Percentiles rank a stretch among this genome's conserved stretches.
Evolutionary conservation across 306 rosid genomes (phyloP).

Genomic region (Trichosanthes cucumerina): DNA sequence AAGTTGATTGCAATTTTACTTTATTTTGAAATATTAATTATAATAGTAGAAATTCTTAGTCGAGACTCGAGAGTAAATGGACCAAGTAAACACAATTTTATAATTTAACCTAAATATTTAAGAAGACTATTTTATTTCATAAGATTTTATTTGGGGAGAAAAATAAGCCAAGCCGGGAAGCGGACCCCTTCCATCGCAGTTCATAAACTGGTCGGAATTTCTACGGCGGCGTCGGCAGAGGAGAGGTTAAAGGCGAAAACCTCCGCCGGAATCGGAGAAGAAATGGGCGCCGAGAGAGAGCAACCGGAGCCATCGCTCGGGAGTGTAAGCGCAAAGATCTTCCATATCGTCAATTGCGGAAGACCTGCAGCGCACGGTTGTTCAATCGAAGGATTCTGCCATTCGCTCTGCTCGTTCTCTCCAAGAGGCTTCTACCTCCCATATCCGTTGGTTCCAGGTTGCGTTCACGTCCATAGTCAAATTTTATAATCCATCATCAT

Average conservation of each 20-base stretch:
- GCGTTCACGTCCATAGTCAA: background rate
- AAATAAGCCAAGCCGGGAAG: background rate
- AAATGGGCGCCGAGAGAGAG: constrained; percentile 25
- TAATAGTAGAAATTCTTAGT: too few relatives aligned
- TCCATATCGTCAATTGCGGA: constrained; percentile 47
- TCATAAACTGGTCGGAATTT: background rate
- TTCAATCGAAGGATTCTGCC: constrained; percentile 47
- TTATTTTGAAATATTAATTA: too few relatives aligned
- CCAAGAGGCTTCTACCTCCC: constrained; percentile 40
- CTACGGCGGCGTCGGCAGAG: background rate
- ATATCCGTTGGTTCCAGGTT: constrained; percentile 47
- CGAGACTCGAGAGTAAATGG: too few relatives aligned
- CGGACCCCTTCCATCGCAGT: background rate
- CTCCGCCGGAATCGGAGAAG: background rate
- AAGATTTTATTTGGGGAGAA: background rate
- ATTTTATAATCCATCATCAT: background rate
- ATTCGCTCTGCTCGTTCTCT: constrained; percentile 59
- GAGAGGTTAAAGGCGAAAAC: background rate
- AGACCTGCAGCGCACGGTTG: constrained; percentile 49
- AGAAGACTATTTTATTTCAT: too few relatives aligned
- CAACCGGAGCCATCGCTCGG: constrained; percentile 27
- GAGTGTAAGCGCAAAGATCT: constrained; percentile 8
- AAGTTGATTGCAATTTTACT: too few relatives aligned
- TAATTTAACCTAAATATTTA: too few relatives aligned
- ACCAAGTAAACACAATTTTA: too few relatives aligned